These are phyloP conservation scores for Backusella parvicylindrica DNA, from an alignment of 192 early-diverging fungal species.

Conservation along the genomic window DNA sequence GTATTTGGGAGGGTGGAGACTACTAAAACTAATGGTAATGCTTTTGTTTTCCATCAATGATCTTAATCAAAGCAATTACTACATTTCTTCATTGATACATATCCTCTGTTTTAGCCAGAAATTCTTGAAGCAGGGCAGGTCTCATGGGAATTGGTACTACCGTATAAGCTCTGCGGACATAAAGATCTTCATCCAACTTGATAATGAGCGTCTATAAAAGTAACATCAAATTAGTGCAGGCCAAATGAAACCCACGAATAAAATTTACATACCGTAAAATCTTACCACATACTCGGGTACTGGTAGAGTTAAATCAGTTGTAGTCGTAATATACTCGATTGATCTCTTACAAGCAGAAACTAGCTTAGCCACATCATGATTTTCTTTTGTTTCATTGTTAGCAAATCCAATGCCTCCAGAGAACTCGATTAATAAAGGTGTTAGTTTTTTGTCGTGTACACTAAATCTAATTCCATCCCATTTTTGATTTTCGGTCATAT, in stretches of 20 bases:
- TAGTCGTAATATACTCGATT: background rate
- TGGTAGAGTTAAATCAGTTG: background rate
- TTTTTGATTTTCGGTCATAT: background rate
- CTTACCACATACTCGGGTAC: background rate
- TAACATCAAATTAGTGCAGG: background rate
- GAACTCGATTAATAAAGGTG: constrained; percentile 7
- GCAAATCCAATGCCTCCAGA: background rate
- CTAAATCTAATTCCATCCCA: constrained; percentile 4
- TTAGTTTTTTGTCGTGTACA: background rate
- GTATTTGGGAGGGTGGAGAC: no score
- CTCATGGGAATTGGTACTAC: no score
- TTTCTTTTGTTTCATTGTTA: background rate
- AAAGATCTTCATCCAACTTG: no score
- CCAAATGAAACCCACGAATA: background rate
- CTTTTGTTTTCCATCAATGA: no score
- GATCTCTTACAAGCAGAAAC: background rate
- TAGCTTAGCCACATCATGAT: background rate
- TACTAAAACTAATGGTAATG: no score
- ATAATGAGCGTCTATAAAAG: no score
- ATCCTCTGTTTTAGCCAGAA: no score
- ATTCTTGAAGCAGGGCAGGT: no score
- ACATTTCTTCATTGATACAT: no score
- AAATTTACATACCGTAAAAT: background rate
- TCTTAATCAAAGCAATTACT: no score
- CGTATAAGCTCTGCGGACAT: no score